Base-by-base conservation (phyloP, 2,329 filamentous ascomycete genomes). In the Colletotrichum sp. region DNA sequence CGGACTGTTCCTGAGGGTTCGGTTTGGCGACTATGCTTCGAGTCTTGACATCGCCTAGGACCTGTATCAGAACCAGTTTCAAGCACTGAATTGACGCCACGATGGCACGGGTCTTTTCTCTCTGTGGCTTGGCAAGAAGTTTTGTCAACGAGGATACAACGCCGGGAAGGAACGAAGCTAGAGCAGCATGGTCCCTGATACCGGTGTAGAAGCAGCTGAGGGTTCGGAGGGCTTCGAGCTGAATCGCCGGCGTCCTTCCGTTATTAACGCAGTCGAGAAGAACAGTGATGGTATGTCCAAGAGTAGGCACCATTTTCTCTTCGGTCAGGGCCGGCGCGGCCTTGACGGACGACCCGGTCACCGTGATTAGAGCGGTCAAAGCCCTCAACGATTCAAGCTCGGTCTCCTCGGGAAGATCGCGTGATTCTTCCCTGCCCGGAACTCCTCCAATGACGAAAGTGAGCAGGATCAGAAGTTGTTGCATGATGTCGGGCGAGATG, bases 141-240 rank as follows among this genome's bases (percentile, higher is more conserved):
- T 94, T 96, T 3, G 94, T 93, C 28, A 99, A 86, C 2, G 93
- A 92, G 5, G 97, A 99, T 0, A 98, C 91, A 1, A 95, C 95
- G 12, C 96, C 95, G 0, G 98, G 97, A 57, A 99, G 88, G 81
- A 99, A 97, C 77, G 92, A 96, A 12, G 95, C 95, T 72, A 98
- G 87, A 4, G 95, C 92, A n/a, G 94, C 90, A 63, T 90, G 90
- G 80, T 97, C 94, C 69, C 90, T 92, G 59, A 98, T 89, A 26
- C 92, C 91, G 8, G 83, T 81, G 78, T 92, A 91, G 9, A 97
- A 86, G 1, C 90, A 86, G 67, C 90, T 86, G 3, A 98, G 82
- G 8, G 94, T 92, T 15, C 87, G 84, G 5, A 95, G 86, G 7
- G 95, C 94, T 78, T 94, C 91, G 7, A 93, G 82, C 81, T 96